These are phyloP conservation scores for Wallacemonas sp. DNA, from an alignment of 208 protist genomes.

Conservation along the genomic window DNA sequence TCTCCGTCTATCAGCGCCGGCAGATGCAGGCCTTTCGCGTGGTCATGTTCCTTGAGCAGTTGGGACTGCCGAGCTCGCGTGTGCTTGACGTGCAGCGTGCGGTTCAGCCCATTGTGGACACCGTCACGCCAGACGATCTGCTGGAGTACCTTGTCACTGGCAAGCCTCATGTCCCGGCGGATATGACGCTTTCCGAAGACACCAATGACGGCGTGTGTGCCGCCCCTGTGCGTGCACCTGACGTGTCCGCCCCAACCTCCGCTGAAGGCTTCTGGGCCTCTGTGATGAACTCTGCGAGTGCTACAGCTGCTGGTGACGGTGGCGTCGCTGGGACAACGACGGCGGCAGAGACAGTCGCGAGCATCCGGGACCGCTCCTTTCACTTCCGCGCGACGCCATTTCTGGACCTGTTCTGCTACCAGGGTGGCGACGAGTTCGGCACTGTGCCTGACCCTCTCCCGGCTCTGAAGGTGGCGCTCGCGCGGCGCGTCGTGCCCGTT, in stretches of 20 bases:
- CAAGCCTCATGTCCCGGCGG: constrained; percentile 48
- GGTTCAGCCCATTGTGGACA: constrained; percentile 33
- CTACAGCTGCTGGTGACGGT: too few relatives aligned
- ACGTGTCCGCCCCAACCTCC: background rate
- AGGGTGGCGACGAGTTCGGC: constrained; percentile 47
- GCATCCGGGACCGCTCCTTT: constrained; percentile 38
- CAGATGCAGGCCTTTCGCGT: constrained; percentile 46
- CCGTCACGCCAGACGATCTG: constrained; percentile 71
- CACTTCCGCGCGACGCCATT: constrained; percentile 54
- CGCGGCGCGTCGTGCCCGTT: constrained; percentile 29
- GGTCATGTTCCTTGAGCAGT: constrained; percentile 57
- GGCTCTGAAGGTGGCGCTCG: constrained; percentile 33
- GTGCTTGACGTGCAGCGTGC: constrained; percentile 39
- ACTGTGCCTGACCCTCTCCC: constrained; percentile 54
- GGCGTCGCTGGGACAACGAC: background rate
- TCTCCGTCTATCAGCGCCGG: constrained; percentile 30
- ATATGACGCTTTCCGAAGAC: too few relatives aligned
- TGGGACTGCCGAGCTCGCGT: constrained; percentile 46
- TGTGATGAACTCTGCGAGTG: too few relatives aligned
- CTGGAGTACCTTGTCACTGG: constrained; percentile 82
- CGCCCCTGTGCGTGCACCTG: too few relatives aligned
- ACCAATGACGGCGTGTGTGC: too few relatives aligned
- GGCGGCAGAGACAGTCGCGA: too few relatives aligned
- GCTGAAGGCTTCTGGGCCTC: constrained; percentile 34
- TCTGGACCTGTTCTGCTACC: constrained; percentile 81